Evolutionary conservation across 441 rosid genomes (phyloP), one percentile per base, ranked within the genome.

Genomic region (Pelargonium citronellum): DNA sequence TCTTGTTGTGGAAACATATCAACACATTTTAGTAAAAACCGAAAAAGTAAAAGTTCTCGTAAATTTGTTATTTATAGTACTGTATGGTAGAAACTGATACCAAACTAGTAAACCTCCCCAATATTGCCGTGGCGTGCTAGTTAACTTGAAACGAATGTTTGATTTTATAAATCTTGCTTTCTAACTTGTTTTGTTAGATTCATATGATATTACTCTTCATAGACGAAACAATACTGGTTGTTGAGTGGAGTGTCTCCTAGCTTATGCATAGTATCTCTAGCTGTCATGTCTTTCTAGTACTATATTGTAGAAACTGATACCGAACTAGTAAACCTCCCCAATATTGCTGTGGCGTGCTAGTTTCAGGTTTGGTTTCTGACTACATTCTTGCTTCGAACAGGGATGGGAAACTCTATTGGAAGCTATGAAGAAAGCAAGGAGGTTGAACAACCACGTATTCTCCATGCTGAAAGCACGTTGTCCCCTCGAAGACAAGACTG

Each of bases 381-480:
- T 76, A 15, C 43, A 7, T 73, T 58, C 46, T 16, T 69, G 10
- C 53, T 64, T 51, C 51, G 30, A n/a, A 20, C 66, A 95, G 98
- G 98, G 97, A 71, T 92, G 97, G 98, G 99, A 95, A 75, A 81
- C 77, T 39, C 74, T 91, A 67, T 70, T 95, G 73, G 99, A 95
- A 78, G 97, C 97, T 67, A 88, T 95, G 96, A 95, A 89, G 88
- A 95, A 95, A 80, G 95, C 97, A 53, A 86, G 98, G 78, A 80
- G 98, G 77, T 70, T 95, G 84, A 92, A 92, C 85, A 92, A 92
- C 74, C 99, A 95, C 62, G 99, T 95, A 15, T 92, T 95, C 89
- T 89, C 96, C 13, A 89, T 95, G 97, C 89, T 95, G 74, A 92
- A 91, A 85, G 97, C 99, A 0, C 91, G 94, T 57, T 95, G 99